Conservation (phyloP, 768 basidiomycete species). For the Lanmaoa pseudosensibilis region DNA sequence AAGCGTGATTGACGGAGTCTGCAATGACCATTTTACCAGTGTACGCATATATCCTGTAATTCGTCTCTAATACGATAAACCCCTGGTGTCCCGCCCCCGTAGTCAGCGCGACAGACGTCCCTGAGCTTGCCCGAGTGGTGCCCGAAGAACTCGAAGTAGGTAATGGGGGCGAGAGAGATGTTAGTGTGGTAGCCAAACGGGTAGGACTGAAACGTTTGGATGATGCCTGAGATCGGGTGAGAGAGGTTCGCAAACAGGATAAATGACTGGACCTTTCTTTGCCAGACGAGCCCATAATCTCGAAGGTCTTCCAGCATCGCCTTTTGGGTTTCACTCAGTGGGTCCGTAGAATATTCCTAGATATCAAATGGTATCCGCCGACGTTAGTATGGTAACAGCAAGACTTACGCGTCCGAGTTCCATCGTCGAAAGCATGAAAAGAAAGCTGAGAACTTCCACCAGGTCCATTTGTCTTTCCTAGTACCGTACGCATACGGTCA, state of each 20-base stretch:
- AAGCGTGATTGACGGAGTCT: conserved; percentile 5
- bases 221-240: conserved; percentile 47
- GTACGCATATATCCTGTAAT: conserved; percentile 97
- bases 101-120: conserved; percentile 35
- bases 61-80: conserved; percentile 96
- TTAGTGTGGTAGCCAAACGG: conserved; percentile 89
- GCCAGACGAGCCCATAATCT: conserved; percentile 94
- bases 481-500: conserved; percentile 14
- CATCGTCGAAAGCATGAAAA: conserved; percentile 97
- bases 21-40: conserved; percentile 58
- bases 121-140: conserved; percentile 14
- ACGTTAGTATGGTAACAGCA: not conserved
- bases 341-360: conserved; percentile 88
- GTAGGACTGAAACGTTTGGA: conserved; percentile 91
- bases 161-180: conserved; percentile 83
- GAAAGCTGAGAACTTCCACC: conserved; percentile 88
- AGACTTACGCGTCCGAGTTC: conserved; percentile 82
- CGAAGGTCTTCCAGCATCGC: conserved; percentile 91
- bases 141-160: conserved; percentile 48
- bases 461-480: conserved; percentile 89
- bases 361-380: not conserved
- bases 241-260: conserved; percentile 10
- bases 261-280: conserved; percentile 57
- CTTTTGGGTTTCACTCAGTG: conserved; percentile 73
- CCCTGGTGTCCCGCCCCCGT: conserved; percentile 70